These are phyloP conservation scores for Neurospora sp. DNA, from an alignment of 495 filamentous ascomycete genomes.

Conservation along the genomic window DNA sequence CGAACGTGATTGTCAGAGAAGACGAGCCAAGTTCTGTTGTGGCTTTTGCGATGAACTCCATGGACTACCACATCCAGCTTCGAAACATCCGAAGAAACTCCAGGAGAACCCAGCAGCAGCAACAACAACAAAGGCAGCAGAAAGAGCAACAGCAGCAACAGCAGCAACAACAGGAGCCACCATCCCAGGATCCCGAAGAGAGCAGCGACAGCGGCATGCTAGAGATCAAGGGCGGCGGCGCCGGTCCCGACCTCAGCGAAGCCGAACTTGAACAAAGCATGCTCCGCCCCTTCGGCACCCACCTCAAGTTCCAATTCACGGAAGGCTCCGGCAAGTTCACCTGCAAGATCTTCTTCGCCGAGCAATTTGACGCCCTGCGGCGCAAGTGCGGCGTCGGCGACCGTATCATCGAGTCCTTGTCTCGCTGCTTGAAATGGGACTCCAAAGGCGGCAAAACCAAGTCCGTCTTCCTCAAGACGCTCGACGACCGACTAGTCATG, in stretches of 20 bases:
- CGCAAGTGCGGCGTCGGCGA: slow-evolving; percentile 87
- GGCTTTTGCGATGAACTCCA: slow-evolving; percentile 78
- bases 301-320: slow-evolving; percentile 88
- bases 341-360: slow-evolving; percentile 96
- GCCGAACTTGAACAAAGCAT: slow-evolving; percentile 66
- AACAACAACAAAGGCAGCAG: neutral
- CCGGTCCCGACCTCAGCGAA: slow-evolving; percentile 23
- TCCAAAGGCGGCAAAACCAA: slow-evolving; percentile 97
- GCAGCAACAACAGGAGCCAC: slow-evolving; percentile 6
- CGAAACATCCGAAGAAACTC: slow-evolving; percentile 46
- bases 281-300: slow-evolving; percentile 72
- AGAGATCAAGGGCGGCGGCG: slow-evolving; percentile 17
- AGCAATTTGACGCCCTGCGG: slow-evolving; percentile 92
- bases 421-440: slow-evolving; percentile 94
- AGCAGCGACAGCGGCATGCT: slow-evolving; percentile 17
- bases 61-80: slow-evolving; percentile 76
- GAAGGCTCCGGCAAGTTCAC: slow-evolving; percentile 88
- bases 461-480: slow-evolving; percentile 93
- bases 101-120: neutral
- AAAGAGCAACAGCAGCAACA: slow-evolving; percentile 31
- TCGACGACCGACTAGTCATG: slow-evolving; percentile 83
- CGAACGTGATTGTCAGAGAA: slow-evolving; percentile 94
- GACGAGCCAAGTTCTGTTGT: slow-evolving; percentile 96
- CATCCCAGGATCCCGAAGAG: slow-evolving; percentile 15
- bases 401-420: slow-evolving; percentile 89